Conservation (phyloP, 148 eudicot species). For the Rhododendron molle region DNA sequence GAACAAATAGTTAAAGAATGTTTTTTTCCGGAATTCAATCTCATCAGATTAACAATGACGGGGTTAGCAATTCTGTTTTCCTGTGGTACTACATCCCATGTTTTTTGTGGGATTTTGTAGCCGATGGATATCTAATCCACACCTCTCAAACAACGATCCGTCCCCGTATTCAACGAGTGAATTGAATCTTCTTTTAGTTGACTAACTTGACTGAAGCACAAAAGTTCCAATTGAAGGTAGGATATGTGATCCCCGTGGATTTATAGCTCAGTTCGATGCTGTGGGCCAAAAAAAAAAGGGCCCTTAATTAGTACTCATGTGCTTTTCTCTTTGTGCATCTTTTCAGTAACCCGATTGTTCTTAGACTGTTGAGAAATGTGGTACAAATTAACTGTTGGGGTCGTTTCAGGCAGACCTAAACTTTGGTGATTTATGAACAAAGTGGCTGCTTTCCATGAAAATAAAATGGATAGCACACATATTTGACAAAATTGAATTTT, state of each 20-base stretch:
- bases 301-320: background rate
- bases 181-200: background rate
- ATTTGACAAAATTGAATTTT: background rate
- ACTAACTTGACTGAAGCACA: background rate
- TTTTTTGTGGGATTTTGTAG: background rate
- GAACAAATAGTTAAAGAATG: background rate
- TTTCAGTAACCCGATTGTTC: background rate
- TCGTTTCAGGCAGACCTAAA: no score
- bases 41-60: background rate
- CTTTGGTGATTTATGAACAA: no score
- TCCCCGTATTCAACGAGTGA: background rate
- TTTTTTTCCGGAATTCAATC: background rate
- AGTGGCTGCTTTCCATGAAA: background rate
- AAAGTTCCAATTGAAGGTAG: background rate
- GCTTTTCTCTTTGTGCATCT: background rate
- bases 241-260: background rate
- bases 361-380: background rate
- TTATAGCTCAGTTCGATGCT: background rate
- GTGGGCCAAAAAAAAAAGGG: background rate
- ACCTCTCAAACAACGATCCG: background rate
- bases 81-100: background rate
- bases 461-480: no score
- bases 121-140: background rate
- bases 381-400: background rate
- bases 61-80: background rate